Conservation (phyloP, 2,329 filamentous ascomycete species). For the Fusarium verrucosum region DNA sequence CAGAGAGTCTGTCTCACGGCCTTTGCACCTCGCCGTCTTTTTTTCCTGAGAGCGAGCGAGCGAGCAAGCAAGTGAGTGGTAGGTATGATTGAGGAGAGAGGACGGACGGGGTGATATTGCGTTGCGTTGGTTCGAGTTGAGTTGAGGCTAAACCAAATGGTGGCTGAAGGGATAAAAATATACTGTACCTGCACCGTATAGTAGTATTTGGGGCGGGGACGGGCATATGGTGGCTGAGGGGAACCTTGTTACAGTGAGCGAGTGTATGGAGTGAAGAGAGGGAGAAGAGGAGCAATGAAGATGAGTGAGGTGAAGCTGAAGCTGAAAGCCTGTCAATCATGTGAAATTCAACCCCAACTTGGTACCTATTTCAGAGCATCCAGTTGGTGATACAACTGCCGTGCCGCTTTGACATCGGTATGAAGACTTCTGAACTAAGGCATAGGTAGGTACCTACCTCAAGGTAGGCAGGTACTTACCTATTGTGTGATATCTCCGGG, state of each 20-base stretch:
- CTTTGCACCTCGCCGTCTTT: not conserved
- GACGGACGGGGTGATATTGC: conserved; percentile 5
- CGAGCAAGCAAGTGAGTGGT: not conserved
- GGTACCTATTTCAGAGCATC: not conserved
- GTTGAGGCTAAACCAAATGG: conserved; percentile 27
- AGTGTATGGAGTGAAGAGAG: not conserved
- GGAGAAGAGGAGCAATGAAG: not conserved
- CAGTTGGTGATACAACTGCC: not conserved
- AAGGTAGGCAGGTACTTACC: not conserved
- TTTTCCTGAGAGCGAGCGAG: not conserved
- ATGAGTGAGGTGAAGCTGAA: not conserved
- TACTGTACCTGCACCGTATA: conserved; percentile 29
- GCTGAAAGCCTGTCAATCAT: not conserved
- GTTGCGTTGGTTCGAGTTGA: conserved; percentile 14
- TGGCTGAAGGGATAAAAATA: conserved; percentile 39
- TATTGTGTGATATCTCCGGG: not conserved
- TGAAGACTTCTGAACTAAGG: not conserved
- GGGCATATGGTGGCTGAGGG: conserved; percentile 24
- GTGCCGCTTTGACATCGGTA: conserved; percentile 1
- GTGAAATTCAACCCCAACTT: not conserved
- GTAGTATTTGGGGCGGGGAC: conserved; percentile 16
- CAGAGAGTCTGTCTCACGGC: conserved; percentile 1
- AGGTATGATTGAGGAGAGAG: not conserved
- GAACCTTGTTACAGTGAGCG: conserved; percentile 7
- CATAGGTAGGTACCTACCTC: no score